Percentiles rank a stretch among this genome's conserved stretches.
Conservation (phyloP, 129 eudicot genomes). For the Escallonia herrerae region DNA sequence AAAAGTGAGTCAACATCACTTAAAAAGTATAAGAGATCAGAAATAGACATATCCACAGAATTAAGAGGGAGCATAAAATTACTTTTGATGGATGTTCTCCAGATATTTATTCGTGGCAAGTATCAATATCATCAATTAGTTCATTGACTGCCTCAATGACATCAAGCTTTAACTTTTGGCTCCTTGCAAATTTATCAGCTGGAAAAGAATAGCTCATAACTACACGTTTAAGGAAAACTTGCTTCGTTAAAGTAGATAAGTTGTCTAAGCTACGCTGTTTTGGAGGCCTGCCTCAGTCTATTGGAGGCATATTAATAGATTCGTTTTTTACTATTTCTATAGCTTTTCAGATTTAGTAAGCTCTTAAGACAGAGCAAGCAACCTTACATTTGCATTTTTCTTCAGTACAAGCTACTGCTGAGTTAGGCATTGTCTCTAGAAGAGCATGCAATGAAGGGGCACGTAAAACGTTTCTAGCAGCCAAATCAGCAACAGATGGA, state of each 20-base stretch:
- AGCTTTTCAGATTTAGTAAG: background rate
- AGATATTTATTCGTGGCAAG: background rate
- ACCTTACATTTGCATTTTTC: background rate
- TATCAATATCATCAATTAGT: background rate
- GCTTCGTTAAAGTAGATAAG: too few relatives aligned
- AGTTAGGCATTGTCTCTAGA: background rate
- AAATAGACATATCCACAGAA: background rate
- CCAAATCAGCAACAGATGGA: background rate
- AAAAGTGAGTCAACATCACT: background rate
- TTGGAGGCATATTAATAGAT: too few relatives aligned
- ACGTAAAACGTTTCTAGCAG: background rate
- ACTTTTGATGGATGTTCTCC: conserved; percentile 1
- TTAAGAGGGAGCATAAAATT: background rate
- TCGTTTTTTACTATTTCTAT: too few relatives aligned
- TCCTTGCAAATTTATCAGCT: background rate
- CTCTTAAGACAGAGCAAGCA: background rate
- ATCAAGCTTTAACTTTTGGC: background rate
- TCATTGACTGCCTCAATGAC: conserved; percentile 3
- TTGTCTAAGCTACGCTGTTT: too few relatives aligned
- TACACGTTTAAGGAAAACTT: background rate
- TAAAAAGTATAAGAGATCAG: background rate
- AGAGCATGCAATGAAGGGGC: conserved; percentile 5
- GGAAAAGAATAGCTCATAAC: background rate
- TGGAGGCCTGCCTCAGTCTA: too few relatives aligned
- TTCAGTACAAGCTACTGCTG: background rate